Evolutionary conservation across 1,284 basidiomycete genomes (phyloP).

Genomic region (Ganoderma multipileum): DNA sequence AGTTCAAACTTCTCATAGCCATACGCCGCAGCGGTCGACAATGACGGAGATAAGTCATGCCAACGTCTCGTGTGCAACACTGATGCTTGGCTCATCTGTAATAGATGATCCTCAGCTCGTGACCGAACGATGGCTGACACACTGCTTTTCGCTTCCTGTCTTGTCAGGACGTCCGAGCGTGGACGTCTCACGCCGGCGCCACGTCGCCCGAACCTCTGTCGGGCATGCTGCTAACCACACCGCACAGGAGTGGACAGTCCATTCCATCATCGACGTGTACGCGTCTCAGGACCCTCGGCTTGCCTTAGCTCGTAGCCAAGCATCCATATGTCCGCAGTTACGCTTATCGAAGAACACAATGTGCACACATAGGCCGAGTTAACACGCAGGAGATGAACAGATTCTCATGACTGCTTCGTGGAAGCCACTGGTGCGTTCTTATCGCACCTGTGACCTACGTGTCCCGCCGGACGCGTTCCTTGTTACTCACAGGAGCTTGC

Average conservation of each 20-base stretch:
- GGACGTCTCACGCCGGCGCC: background rate
- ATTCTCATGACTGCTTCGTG: background rate
- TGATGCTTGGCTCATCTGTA: background rate
- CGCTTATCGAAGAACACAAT: background rate
- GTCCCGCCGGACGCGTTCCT: background rate
- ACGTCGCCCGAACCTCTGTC: background rate
- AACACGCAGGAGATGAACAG: background rate
- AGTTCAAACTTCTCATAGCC: background rate
- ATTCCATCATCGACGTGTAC: background rate
- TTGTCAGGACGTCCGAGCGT: background rate
- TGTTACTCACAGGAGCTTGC: background rate
- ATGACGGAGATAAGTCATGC: background rate
- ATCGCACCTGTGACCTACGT: background rate
- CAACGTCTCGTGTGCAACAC: conserved; percentile 2
- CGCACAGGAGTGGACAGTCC: background rate
- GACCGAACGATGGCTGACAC: background rate
- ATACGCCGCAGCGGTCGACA: background rate
- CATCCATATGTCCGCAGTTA: background rate
- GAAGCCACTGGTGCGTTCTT: background rate
- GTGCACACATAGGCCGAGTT: background rate
- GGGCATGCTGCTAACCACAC: background rate
- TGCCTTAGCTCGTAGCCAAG: background rate
- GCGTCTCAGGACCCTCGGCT: background rate
- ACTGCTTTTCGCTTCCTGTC: background rate
- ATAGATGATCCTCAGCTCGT: background rate